These are phyloP conservation scores for Phytophthora kernoviae DNA, from an alignment of 352 stramenopile species.

Conservation along the genomic window DNA sequence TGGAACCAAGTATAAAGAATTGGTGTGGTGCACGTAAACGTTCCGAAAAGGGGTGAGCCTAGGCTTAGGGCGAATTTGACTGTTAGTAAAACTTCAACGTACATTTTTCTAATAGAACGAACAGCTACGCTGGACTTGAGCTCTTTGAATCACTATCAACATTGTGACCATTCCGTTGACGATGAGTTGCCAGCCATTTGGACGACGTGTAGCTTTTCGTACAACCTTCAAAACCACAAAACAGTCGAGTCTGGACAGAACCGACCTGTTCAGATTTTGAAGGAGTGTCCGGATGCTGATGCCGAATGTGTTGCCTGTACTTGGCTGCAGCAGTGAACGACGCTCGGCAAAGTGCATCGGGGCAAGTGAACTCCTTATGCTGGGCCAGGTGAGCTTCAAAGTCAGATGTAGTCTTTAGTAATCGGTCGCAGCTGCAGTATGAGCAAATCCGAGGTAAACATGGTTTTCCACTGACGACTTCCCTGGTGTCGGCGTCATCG, in stretches of 20 bases:
- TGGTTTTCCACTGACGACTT: constrained; percentile 7
- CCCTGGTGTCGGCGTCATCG: constrained; percentile 3
- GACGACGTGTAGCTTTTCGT: constrained; percentile 46
- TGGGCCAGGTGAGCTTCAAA: constrained; percentile 22
- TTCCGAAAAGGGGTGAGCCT: neutral
- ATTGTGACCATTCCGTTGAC: constrained; percentile 19
- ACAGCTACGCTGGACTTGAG: neutral
- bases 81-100: constrained; percentile 12
- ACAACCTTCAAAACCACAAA: constrained; percentile 36
- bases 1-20: neutral
- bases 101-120: neutral
- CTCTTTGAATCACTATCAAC: constrained; percentile 1
- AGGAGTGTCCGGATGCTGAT: constrained; percentile 12
- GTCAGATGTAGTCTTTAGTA: constrained; percentile 33
- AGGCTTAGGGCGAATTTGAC: neutral
- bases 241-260: constrained; percentile 6
- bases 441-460: constrained; percentile 28
- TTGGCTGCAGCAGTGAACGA: constrained; percentile 33
- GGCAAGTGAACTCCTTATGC: constrained; percentile 39
- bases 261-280: neutral
- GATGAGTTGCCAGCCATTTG: constrained; percentile 42
- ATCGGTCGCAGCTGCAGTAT: constrained; percentile 41
- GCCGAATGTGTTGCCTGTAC: constrained; percentile 35
- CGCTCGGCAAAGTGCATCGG: constrained; percentile 28
- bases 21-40: neutral